Evolutionary conservation across 768 basidiomycete genomes (phyloP).

Genomic region (Agaricus subrufescens): DNA sequence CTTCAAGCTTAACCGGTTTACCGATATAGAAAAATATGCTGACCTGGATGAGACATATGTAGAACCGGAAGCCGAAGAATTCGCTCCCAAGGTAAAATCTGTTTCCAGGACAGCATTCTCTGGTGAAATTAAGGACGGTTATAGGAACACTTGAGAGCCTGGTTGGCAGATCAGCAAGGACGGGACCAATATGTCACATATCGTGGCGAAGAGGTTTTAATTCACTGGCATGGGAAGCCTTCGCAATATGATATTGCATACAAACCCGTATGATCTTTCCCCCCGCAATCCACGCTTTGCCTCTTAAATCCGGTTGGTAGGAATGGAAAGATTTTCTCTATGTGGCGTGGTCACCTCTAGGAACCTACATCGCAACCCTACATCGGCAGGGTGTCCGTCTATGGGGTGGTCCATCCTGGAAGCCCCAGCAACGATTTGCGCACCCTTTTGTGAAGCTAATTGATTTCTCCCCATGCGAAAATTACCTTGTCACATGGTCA

Average conservation of each 20-base stretch:
- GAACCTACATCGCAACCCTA: conserved; percentile 91
- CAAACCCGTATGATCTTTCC: conserved; percentile 56
- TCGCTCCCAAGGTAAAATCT: conserved; percentile 59
- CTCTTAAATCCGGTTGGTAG: conserved; percentile 28
- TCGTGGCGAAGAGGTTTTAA: conserved; percentile 84
- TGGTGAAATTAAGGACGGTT: conserved; percentile 10
- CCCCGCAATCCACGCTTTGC: conserved; percentile 11
- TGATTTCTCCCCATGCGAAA: conserved; percentile 96
- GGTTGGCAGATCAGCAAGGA: conserved; percentile 89
- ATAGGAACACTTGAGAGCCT: conserved; percentile 92
- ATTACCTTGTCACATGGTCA: conserved; percentile 97
- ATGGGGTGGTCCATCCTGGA: conserved; percentile 93
- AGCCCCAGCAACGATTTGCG: conserved; percentile 84
- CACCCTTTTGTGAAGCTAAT: conserved; percentile 94
- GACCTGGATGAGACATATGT: conserved; percentile 73
- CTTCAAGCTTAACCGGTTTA: conserved; percentile 82
- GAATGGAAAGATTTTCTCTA: conserved; percentile 95
- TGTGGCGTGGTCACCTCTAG: conserved; percentile 93
- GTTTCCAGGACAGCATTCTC: neutral
- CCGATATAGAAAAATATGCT: conserved; percentile 82
- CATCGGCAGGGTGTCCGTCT: conserved; percentile 94
- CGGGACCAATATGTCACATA: conserved; percentile 97
- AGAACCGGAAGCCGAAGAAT: conserved; percentile 73
- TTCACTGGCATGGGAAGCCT: conserved; percentile 91
- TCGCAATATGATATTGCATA: conserved; percentile 80